Base-by-base conservation (phyloP, 2,329 filamentous ascomycete species). In the Nannizziopsis arthrosporioides region DNA sequence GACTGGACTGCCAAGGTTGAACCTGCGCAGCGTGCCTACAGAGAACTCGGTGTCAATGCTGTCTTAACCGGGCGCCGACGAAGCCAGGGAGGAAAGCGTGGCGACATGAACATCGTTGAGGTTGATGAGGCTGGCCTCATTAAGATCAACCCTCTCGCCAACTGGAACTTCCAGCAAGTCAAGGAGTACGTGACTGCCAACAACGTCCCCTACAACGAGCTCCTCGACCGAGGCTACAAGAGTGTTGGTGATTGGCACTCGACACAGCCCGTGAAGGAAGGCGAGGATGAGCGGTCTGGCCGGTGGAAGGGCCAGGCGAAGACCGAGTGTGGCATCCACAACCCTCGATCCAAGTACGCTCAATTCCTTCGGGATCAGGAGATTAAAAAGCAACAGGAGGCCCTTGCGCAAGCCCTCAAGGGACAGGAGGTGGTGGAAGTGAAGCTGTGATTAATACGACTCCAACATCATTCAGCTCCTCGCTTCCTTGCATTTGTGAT, bases 261-360 rank as follows among this genome's bases (percentile, higher is more conserved):
- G 44, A 98, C 92, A 3, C 83, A 80, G 57, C 89, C 92, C 10
- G 88, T 96, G 52, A 80, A 76, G 54, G 87, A 90, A 51, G 85
- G 85, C 55, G 92, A 98, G 70, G 92, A 96, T 61, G 92, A 98
- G 78, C 83, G 92, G 44, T 84, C 92, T 7, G 92, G 92, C 50
- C 82, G 92, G 57, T 98, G 92, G 92, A 95, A 94, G 77, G 92
- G 92, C 53, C 84, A 88, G 67, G 72, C 76, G 61, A 98, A 98
- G 82, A 93, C 88, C 12, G 92, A 98, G 73, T 98, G 92, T 67
- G 92, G 92, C 42, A 96, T 98, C 63, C 92, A 98, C 78, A 96
- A 96, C 75, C 93, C 92, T 69, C 83, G 89, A 67, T 94, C 86
- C 50, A 82, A 88, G 57, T 98, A 96, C 62, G 85, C 88, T 9